Evolutionary conservation across 1,139 yeast species (phyloP).

Genomic region (Suhomyces taliae): DNA sequence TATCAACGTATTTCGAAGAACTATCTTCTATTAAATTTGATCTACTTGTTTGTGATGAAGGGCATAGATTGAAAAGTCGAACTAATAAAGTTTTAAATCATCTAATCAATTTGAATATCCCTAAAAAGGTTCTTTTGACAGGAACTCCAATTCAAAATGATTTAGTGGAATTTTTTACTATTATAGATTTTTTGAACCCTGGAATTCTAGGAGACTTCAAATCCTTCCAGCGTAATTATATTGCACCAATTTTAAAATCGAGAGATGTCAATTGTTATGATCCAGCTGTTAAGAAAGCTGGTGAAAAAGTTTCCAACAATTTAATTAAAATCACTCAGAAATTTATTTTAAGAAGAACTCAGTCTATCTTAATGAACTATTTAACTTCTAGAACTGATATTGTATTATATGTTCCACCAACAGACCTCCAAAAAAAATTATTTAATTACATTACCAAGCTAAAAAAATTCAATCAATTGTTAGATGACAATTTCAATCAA

Average conservation of each 20-base stretch:
- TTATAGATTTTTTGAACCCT: slow-evolving; percentile 83
- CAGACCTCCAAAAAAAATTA: slow-evolving; percentile 54
- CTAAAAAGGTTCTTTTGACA: slow-evolving; percentile 63
- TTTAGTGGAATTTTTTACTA: slow-evolving; percentile 75
- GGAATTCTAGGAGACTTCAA: slow-evolving; percentile 68
- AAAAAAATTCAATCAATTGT: slow-evolving; percentile 32
- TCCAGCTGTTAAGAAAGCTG: slow-evolving; percentile 49
- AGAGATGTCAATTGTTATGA: slow-evolving; percentile 71
- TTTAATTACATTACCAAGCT: slow-evolving; percentile 54
- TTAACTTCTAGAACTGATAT: slow-evolving; percentile 78
- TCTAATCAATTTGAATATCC: slow-evolving; percentile 55
- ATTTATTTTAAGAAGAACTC: slow-evolving; percentile 76
- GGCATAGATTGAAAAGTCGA: slow-evolving; percentile 77
- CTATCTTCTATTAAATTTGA: slow-evolving; percentile 58
- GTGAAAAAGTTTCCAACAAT: slow-evolving; percentile 61
- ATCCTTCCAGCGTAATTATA: slow-evolving; percentile 63
- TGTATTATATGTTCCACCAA: slow-evolving; percentile 79
- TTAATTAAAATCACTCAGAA: slow-evolving; percentile 61
- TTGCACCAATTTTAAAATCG: slow-evolving; percentile 70
- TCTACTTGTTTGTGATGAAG: slow-evolving; percentile 89
- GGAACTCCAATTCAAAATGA: slow-evolving; percentile 98
- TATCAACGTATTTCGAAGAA: slow-evolving; percentile 57
- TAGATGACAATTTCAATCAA: slow-evolving; percentile 29
- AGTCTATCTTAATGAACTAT: slow-evolving; percentile 56
- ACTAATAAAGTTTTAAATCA: slow-evolving; percentile 69